Percentiles rank a stretch among this genome's conserved stretches.
phyloP scores from a whole-genome alignment of 2,329 filamentous ascomycete species.

The Penicillium sp. region DNA sequence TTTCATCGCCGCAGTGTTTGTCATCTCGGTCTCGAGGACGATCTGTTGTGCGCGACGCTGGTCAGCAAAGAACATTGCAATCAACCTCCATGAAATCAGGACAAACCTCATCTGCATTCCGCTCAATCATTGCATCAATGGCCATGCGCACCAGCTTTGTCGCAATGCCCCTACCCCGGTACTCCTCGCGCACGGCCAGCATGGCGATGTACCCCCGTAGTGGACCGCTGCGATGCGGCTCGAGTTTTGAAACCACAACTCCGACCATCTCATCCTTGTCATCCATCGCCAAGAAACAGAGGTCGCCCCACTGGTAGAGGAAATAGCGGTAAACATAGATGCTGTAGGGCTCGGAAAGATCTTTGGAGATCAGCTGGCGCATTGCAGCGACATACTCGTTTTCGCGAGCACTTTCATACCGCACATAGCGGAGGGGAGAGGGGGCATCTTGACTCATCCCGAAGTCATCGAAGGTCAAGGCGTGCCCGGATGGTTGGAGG shows the following conservation, averaged over 20 bases:
- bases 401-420: conserved; percentile 62
- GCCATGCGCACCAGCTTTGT: conserved; percentile 85
- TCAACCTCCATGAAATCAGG: not conserved
- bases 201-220: conserved; percentile 96
- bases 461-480: conserved; percentile 14
- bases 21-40: conserved; percentile 93
- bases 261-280: conserved; percentile 67
- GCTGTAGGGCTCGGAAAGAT: conserved; percentile 96
- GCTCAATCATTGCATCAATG: conserved; percentile 84
- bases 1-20: conserved; percentile 84
- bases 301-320: conserved; percentile 92
- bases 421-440: conserved; percentile 56
- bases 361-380: conserved; percentile 88
- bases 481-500: conserved; percentile 1
- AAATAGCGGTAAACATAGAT: conserved; percentile 99
- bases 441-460: conserved; percentile 40
- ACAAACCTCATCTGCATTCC: conserved; percentile 76
- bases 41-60: conserved; percentile 50
- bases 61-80: conserved; percentile 8
- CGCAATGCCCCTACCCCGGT: conserved; percentile 82
- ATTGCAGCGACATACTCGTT: conserved; percentile 77
- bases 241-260: conserved; percentile 92
- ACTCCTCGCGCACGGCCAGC: conserved; percentile 82
- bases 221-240: conserved; percentile 82
- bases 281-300: conserved; percentile 81